These are phyloP conservation scores for Closterium sp. DNA, from an alignment of 139 green algal species.

Conservation along the genomic window DNA sequence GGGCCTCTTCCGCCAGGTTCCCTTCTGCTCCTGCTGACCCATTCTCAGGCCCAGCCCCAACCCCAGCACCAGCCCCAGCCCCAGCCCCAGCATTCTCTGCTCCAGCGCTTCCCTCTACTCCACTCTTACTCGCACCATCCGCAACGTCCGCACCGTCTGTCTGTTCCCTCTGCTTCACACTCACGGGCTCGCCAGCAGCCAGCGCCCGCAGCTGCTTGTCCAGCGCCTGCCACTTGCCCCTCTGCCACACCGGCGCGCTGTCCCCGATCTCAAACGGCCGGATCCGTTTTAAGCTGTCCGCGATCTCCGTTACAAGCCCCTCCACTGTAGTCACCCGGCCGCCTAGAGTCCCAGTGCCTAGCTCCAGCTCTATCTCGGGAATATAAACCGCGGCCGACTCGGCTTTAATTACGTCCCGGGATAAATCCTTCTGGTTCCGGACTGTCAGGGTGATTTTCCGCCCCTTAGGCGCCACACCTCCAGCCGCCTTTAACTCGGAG, in stretches of 20 bases:
- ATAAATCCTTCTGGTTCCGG: constrained; percentile 54
- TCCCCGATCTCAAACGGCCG: constrained; percentile 61
- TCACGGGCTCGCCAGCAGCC: not conserved
- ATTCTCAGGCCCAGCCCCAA: not conserved
- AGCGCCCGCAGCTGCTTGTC: not conserved
- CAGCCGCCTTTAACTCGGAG: constrained; percentile 51
- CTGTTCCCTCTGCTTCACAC: not conserved
- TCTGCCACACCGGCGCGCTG: constrained; percentile 40
- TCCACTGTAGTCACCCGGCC: constrained; percentile 70
- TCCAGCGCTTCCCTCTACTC: not conserved
- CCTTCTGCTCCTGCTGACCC: not conserved
- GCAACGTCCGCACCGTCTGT: not conserved
- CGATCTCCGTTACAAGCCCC: constrained; percentile 52
- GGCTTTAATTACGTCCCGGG: constrained; percentile 69
- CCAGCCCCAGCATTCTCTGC: not conserved
- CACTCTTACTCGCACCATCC: not conserved
- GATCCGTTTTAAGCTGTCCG: constrained; percentile 41
- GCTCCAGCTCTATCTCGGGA: constrained; percentile 65
- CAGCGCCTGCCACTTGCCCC: constrained; percentile 7
- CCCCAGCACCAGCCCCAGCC: not conserved
- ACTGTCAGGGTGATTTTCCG: constrained; percentile 44
- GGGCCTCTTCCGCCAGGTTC: not conserved
- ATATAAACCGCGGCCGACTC: constrained; percentile 58
- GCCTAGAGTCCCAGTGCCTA: constrained; percentile 59
- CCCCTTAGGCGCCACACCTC: constrained; percentile 27